Base-by-base conservation (phyloP, 2,329 filamentous ascomycete species). In the Lachnum nothofagi region DNA sequence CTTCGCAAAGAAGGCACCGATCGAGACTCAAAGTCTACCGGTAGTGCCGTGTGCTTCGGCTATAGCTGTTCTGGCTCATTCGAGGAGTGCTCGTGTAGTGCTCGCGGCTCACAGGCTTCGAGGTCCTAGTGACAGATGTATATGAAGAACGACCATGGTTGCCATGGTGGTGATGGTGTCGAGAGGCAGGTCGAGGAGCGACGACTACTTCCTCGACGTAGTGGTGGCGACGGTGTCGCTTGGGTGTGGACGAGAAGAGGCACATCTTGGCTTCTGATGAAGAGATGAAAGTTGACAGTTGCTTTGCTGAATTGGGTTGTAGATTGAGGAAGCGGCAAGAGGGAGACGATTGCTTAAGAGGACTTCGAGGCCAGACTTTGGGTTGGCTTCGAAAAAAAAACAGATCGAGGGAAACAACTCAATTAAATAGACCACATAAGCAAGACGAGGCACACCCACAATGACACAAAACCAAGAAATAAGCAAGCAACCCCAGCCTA, bases 181-280 rank as follows among this genome's bases (percentile, higher is more conserved):
- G 27, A 5, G 60, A 61, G 10, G 59, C 60, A 1, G 60, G 59
- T 22, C 60, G 54, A 40, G 57, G 57, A 4, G 60, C 56, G 12
- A 63, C 48, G 42, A 60, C 53, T 34, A 61, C 57, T 52, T 60
- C 58, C 49, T 63, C 60, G 24, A 56, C 54, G 38, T 60, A 59
- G 22, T 42, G 53, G 56, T 51, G 57, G 22, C 47, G 60, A 39
- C 43, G 54, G n/a, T 52, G 55, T 16, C 51, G 48, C 17, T 41
- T 45, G 5, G 57, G 52, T 27, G 25, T 12, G 8, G 56, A 35
- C 1, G 58, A 56, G 46, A 60, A 62, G 45, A 62, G 56, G 55
- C 59, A 62, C 59, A 62, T 62, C 9, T 42, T 57, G 46, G 27
- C 23, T 43, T 16, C 4, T 29, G 16, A 24, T 17, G 20, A 20